phyloP scores from a whole-genome alignment of 2,329 filamentous ascomycete species.

The Colletotrichum sp. region DNA sequence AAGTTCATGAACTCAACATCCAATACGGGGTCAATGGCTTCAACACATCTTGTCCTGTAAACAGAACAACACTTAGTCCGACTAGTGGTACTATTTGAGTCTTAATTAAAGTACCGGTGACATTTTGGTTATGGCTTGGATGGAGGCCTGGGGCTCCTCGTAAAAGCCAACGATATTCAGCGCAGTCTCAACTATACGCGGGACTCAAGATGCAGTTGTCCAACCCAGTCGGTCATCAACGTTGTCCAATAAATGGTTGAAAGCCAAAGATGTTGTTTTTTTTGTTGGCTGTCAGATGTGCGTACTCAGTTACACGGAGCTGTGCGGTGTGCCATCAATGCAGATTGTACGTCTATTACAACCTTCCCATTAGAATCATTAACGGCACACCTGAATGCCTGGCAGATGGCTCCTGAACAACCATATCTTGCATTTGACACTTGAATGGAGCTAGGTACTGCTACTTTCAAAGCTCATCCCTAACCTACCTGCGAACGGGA shows the following conservation, averaged over 20 bases:
- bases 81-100: not conserved
- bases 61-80: not conserved
- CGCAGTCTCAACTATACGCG: not conserved
- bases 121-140: no score
- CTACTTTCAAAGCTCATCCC: not conserved
- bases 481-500: not conserved
- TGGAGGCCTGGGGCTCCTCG: no score
- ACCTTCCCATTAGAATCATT: not conserved
- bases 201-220: fast-evolving
- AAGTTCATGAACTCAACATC: not conserved
- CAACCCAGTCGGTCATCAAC: not conserved
- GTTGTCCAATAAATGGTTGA: not conserved
- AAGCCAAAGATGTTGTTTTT: not conserved
- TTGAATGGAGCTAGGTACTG: not conserved
- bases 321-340: not conserved
- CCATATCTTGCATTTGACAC: fast-evolving
- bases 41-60: fast-evolving
- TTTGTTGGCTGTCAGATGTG: not conserved
- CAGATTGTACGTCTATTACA: not conserved
- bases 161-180: no score
- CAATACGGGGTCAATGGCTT: not conserved
- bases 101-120: no score
- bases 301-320: not conserved
- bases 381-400: fast-evolving
- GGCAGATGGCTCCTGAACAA: not conserved